A percentile compares a stretch with the other conserved stretches of the same genome.
Evolutionary conservation across 495 filamentous ascomycete genomes (phyloP).

Genomic region (Aspergillus campestris): DNA sequence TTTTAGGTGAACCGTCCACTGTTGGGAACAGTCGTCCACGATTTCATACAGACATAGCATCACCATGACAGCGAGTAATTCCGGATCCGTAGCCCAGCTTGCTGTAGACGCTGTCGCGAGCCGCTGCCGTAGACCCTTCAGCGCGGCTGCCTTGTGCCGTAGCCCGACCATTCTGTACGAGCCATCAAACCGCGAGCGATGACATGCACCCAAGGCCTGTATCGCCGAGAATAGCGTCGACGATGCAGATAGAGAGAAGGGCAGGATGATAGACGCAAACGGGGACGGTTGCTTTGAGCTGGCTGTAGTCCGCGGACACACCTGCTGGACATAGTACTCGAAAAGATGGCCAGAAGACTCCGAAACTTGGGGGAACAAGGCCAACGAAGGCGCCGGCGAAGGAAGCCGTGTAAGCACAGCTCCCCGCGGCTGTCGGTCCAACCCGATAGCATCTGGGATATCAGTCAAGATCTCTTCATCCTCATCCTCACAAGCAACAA

Average conservation of each 20-base stretch:
- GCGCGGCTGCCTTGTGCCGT: slow-evolving; percentile 28
- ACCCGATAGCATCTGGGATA: background rate
- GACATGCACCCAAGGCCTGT: slow-evolving; percentile 33
- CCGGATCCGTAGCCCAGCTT: slow-evolving; percentile 23
- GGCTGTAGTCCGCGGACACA: slow-evolving; percentile 35
- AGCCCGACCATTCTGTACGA: slow-evolving; percentile 24
- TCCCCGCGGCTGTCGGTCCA: background rate
- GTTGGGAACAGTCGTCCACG: slow-evolving; percentile 36
- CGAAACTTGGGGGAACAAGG: slow-evolving; percentile 25
- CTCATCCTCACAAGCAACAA: slow-evolving; percentile 20
- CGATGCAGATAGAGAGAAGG: slow-evolving; percentile 30
- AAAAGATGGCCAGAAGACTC: slow-evolving; percentile 24
- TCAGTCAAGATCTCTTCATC: background rate
- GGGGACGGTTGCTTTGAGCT: slow-evolving; percentile 30
- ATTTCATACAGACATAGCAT: slow-evolving; percentile 41
- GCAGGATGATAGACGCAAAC: slow-evolving; percentile 34
- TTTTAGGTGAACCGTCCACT: slow-evolving; percentile 37
- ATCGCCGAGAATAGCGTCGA: slow-evolving; percentile 31
- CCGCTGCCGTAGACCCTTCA: slow-evolving; percentile 30
- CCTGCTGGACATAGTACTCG: slow-evolving; percentile 36
- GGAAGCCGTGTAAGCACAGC: background rate
- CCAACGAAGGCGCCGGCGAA: slow-evolving; percentile 10
- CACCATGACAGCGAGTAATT: slow-evolving; percentile 37
- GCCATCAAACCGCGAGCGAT: slow-evolving; percentile 24
- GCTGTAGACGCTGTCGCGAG: slow-evolving; percentile 18